These are phyloP conservation scores for Aspergillus campestris DNA, from an alignment of 495 filamentous ascomycete species.

Conservation along the genomic window DNA sequence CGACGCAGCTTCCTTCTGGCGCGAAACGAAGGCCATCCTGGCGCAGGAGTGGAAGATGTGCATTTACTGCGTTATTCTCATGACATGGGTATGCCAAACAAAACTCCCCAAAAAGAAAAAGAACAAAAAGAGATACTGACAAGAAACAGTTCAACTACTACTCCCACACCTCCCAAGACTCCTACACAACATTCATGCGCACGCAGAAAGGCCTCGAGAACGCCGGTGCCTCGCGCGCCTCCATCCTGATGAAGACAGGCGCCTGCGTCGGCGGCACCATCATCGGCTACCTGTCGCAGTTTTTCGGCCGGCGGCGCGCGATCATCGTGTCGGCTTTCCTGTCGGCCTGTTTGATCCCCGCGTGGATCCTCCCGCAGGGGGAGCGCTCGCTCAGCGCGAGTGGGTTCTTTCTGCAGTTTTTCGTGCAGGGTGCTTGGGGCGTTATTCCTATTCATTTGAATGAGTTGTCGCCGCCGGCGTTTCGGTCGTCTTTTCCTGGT, in stretches of 20 bases:
- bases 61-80: constrained; percentile 61
- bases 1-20: constrained; percentile 48
- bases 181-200: constrained; percentile 69
- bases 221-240: constrained; percentile 52
- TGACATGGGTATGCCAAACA: constrained; percentile 57
- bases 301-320: constrained; percentile 57
- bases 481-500: constrained; percentile 49
- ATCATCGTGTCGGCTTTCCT: constrained; percentile 54
- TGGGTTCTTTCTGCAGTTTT: constrained; percentile 73
- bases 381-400: constrained; percentile 51
- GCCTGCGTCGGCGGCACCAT: constrained; percentile 67
- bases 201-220: constrained; percentile 57
- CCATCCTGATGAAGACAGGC: constrained; percentile 65
- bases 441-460: constrained; percentile 73
- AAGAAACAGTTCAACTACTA: constrained; percentile 42
- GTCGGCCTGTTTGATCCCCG: constrained; percentile 53
- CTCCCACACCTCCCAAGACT: constrained; percentile 63
- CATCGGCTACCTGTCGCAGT: constrained; percentile 63
- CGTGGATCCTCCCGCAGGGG: constrained; percentile 58
- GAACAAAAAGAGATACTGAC: not conserved
- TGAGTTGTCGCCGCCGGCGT: constrained; percentile 65
- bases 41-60: constrained; percentile 61
- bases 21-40: constrained; percentile 54
- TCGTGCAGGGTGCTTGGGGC: constrained; percentile 70
- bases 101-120: not conserved